Conservation (phyloP, 768 basidiomycete genomes). For the Russula griseocarnosa region DNA sequence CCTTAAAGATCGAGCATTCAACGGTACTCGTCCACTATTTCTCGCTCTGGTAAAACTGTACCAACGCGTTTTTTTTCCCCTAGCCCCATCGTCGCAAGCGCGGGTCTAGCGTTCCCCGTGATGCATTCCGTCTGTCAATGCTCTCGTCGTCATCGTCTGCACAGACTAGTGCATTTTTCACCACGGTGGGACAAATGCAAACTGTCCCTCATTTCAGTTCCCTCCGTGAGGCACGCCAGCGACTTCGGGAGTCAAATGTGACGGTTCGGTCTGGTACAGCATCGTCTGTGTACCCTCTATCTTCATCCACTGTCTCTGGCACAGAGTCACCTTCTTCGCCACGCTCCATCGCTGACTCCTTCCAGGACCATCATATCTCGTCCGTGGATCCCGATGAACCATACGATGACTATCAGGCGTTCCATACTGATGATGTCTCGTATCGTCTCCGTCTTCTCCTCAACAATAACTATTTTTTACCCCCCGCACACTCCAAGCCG, state of each 20-base stretch:
- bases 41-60: background rate
- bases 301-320: conserved; percentile 59
- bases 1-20: conserved; percentile 22
- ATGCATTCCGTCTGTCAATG: conserved; percentile 28
- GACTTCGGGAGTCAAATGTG: conserved; percentile 46
- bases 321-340: conserved; percentile 65
- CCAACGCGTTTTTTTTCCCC: conserved; percentile 2
- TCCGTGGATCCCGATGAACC: conserved; percentile 30
- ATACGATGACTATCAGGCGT: conserved; percentile 30
- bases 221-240: conserved; percentile 29
- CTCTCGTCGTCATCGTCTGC: conserved; percentile 26
- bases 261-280: conserved; percentile 65
- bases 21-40: conserved; percentile 17
- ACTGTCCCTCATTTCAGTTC: conserved; percentile 29
- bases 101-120: conserved; percentile 29
- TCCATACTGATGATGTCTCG: conserved; percentile 71
- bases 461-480: conserved; percentile 85
- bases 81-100: conserved; percentile 24
- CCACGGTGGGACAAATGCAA: conserved; percentile 26
- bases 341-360: conserved; percentile 48
- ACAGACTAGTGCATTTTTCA: conserved; percentile 27
- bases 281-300: conserved; percentile 74
- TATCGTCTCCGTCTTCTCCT: conserved; percentile 80
- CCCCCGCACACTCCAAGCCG: conserved; percentile 83
- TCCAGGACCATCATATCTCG: conserved; percentile 42